These are phyloP conservation scores for Phytophthora sansomeana DNA, from an alignment of 352 stramenopile species.

Conservation along the genomic window DNA sequence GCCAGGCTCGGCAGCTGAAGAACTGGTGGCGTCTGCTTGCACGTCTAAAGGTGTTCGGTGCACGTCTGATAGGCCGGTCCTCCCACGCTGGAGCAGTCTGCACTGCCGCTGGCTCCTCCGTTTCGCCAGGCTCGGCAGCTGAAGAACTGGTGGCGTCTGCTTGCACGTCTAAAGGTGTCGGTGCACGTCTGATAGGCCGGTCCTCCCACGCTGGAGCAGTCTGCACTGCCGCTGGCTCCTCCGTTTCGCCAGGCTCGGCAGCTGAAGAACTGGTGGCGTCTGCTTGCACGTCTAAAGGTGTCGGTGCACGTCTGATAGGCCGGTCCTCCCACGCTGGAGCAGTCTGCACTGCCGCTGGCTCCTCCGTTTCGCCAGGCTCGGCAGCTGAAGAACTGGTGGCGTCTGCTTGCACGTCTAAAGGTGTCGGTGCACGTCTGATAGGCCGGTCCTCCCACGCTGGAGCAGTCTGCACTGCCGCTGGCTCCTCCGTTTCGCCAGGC, in stretches of 20 bases:
- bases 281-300: background rate
- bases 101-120: background rate
- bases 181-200: background rate
- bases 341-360: background rate
- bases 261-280: background rate
- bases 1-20: too few species aligned
- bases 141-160: background rate
- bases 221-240: background rate
- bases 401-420: background rate
- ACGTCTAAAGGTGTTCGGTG: too few species aligned
- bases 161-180: background rate
- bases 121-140: background rate
- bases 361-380: background rate
- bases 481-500: background rate
- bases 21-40: too few species aligned
- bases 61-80: background rate
- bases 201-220: conserved; percentile 1
- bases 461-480: background rate
- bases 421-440: background rate
- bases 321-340: background rate
- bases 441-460: background rate
- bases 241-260: background rate
- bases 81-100: conserved; percentile 6
- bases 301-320: background rate
- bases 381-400: background rate